These are phyloP conservation scores for Lumnitzera littorea DNA, from an alignment of 345 rosid species.

Conservation along the genomic window DNA sequence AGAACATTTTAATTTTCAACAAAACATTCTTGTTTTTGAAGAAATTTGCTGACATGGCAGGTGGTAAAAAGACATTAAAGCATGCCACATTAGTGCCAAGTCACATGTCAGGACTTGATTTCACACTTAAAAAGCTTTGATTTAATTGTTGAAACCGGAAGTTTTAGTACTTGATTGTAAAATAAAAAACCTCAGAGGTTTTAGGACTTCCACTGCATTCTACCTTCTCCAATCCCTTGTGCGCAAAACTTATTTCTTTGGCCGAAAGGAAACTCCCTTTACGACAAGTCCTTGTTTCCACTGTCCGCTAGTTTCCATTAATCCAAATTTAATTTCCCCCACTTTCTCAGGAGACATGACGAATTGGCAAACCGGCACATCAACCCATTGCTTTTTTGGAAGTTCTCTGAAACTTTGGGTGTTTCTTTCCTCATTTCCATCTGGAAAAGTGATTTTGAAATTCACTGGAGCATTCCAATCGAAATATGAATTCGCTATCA, in stretches of 20 bases:
- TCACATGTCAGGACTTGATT: no score
- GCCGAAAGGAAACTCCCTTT: not conserved
- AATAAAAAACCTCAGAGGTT: not conserved
- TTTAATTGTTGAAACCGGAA: no score
- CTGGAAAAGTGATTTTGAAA: not conserved
- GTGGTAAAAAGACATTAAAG: no score
- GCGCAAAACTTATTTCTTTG: not conserved
- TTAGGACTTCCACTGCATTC: not conserved
- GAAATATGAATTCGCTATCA: not conserved
- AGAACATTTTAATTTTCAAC: no score
- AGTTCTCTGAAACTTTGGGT: no score
- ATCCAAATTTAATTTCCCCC: not conserved
- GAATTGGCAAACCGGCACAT: slow-evolving; percentile 3
- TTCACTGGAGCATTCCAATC: not conserved
- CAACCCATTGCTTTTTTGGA: not conserved
- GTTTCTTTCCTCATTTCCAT: not conserved
- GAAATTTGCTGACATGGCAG: no score
- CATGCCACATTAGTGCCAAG: no score
- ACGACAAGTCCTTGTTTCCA: not conserved
- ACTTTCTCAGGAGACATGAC: slow-evolving; percentile 1
- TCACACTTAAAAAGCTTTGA: no score
- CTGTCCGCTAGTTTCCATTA: not conserved
- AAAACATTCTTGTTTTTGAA: no score
- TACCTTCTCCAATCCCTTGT: not conserved
- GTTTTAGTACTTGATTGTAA: no score